A percentile compares a stretch with the other conserved stretches of the same genome.
Conservation (phyloP, 2,329 filamentous ascomycete genomes). For the Ophiostoma fasciatum region DNA sequence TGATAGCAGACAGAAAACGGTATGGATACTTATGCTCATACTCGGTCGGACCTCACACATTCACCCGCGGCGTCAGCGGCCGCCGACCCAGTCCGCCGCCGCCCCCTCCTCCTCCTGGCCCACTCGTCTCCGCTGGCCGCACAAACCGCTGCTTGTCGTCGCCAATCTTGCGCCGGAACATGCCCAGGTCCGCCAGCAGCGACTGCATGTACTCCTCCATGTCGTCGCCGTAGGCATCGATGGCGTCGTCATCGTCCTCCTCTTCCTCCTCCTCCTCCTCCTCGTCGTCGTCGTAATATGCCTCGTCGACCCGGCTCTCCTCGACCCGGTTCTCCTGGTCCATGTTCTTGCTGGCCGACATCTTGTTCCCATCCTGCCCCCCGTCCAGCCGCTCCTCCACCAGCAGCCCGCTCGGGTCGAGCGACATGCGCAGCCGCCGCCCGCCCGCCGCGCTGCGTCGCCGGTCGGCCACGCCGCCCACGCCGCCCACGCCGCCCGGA, state of each 20-base stretch:
- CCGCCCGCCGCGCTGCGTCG: slow-evolving; percentile 4
- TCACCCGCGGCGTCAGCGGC: slow-evolving; percentile 31
- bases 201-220: slow-evolving; percentile 77
- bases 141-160: slow-evolving; percentile 65
- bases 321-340: slow-evolving; percentile 16
- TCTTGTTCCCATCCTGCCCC: slow-evolving; percentile 7
- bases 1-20: too few species aligned
- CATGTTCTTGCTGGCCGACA: slow-evolving; percentile 13
- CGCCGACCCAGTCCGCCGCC: slow-evolving; percentile 27
- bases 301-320: slow-evolving; percentile 14
- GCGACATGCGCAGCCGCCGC: slow-evolving; percentile 7
- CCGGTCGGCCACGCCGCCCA: slow-evolving; percentile 11
- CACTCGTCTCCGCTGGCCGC: slow-evolving; percentile 50
- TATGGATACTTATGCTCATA: too few species aligned
- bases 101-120: not conserved
- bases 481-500: not conserved
- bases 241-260: slow-evolving; percentile 30
- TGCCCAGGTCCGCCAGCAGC: slow-evolving; percentile 61
- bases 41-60: slow-evolving; percentile 21
- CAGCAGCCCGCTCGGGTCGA: slow-evolving; percentile 5
- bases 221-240: slow-evolving; percentile 36
- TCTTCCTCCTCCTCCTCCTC: slow-evolving; percentile 47
- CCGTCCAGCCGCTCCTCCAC: slow-evolving; percentile 12
- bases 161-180: slow-evolving; percentile 75
- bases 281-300: slow-evolving; percentile 15